Evolutionary conservation across 1,139 yeast species (phyloP), one percentile per base, ranked within the genome.

Genomic region (Taphrina populina): DNA sequence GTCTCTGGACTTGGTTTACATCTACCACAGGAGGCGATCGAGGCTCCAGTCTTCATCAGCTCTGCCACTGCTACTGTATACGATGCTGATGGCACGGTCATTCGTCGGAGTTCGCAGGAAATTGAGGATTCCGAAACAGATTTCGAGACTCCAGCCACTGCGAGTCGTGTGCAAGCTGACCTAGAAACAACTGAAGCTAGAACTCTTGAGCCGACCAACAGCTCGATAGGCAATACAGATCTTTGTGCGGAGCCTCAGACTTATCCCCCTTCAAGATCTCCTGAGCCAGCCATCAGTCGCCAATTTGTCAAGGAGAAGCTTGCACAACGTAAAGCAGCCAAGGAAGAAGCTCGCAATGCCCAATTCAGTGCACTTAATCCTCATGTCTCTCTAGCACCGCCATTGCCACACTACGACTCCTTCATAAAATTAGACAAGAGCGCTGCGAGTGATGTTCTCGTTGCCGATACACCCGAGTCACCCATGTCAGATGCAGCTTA

Each of bases 261-360:
- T 7, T 33, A 11, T 10, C 23, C 43, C 1, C 37, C 36, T 1
- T 13, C 44, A 13, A 11, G 36, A 4, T 49, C 54, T 7, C 46
- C 46, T 7, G 54, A 49, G 36, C 54, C 54, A 4, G 45, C 45
- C 6, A 49, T 49, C 26, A 49, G 54, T 39, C 44, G 54, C 13
- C 46, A 49, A 23, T 29, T 26, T 2, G 33, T 49, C 15, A 40
- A 27, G 15, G 44, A 39, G 15, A 49, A 39, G 20, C 19, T 49
- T 21, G 54, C 54, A 2, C 46, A 49, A 19, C 44, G 54, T 15
- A 37, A 39, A 23, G 54, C 54, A 19, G 46, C 45, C 13, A 49
- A 37, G 24, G 39, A 15, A 4, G 5, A 21, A 15, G 24, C 45
- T 4, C 17, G 32, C 10, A 24, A 24, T n/a, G 32, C 29, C 11